Percentiles rank a stretch among this genome's conserved stretches.
Conservation (phyloP, 306 rosid species). For the Casuarina cunninghamiana region DNA sequence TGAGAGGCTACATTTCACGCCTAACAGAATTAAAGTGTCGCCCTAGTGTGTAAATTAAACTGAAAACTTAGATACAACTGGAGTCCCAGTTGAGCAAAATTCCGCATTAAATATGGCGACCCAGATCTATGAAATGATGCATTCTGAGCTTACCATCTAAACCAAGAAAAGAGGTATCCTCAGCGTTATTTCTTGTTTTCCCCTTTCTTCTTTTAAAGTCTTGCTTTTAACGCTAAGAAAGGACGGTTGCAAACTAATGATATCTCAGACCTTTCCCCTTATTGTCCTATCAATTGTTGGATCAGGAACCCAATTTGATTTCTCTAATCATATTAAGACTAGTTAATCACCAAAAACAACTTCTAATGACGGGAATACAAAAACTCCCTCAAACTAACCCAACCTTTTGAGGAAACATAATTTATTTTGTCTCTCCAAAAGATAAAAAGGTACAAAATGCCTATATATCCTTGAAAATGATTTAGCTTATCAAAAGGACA, state of each 20-base stretch:
- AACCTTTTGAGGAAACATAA: not conserved
- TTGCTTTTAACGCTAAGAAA: not conserved
- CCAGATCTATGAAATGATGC: not conserved
- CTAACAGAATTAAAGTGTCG: not conserved
- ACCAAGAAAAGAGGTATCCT: not conserved
- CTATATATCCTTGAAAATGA: not conserved
- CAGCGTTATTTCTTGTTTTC: not conserved
- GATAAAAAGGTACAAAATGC: not conserved
- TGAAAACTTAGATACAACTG: not conserved
- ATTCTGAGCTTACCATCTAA: not conserved
- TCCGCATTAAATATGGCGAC: not conserved
- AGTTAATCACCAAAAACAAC: not conserved
- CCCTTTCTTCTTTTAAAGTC: not conserved
- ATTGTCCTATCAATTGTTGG: not conserved
- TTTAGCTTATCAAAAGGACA: not conserved
- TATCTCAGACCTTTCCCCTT: constrained; percentile 1
- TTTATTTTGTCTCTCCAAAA: not conserved
- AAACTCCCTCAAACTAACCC: not conserved
- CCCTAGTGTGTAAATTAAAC: not conserved
- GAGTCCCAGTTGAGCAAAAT: not conserved
- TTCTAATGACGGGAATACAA: not conserved
- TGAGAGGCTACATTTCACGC: not conserved
- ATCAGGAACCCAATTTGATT: not conserved
- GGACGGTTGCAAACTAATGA: not conserved
- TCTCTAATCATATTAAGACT: not conserved